These are phyloP conservation scores for Coemansia sp. DNA, from an alignment of 192 early-diverging fungal genomes.

Conservation along the genomic window DNA sequence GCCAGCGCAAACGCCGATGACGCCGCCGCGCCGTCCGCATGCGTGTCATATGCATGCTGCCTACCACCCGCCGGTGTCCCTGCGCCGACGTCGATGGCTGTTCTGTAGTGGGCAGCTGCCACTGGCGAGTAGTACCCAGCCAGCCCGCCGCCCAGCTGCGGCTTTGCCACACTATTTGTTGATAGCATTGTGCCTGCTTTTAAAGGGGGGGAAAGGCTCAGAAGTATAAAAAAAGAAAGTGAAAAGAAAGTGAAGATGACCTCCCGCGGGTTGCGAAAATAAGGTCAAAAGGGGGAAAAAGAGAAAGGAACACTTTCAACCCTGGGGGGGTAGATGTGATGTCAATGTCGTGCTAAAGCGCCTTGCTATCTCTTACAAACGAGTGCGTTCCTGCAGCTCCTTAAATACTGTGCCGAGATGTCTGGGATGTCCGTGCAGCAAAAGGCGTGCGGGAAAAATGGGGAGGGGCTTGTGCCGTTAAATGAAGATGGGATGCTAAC, in stretches of 20 bases:
- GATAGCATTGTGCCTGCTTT: constrained; percentile 32
- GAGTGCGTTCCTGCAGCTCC: neutral
- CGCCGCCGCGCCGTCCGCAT: constrained; percentile 5
- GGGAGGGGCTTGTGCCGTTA: constrained; percentile 5
- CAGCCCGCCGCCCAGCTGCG: constrained; percentile 12
- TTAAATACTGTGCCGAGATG: neutral
- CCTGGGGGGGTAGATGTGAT: neutral
- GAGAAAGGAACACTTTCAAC: constrained; percentile 6
- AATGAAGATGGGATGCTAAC: constrained; percentile 1
- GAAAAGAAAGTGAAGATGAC: constrained; percentile 17
- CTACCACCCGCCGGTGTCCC: constrained; percentile 1
- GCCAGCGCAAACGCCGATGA: constrained; percentile 47
- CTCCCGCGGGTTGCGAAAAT: constrained; percentile 2
- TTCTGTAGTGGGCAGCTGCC: constrained; percentile 5
- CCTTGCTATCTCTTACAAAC: neutral
- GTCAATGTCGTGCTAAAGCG: neutral
- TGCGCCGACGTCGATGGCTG: neutral
- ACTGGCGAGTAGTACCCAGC: constrained; percentile 9
- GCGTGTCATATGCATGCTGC: constrained; percentile 15
- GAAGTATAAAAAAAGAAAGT: constrained; percentile 10
- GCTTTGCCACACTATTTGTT: constrained; percentile 34
- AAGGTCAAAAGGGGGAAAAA: constrained; percentile 5
- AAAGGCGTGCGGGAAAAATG: neutral
- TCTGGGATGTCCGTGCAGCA: constrained; percentile 8
- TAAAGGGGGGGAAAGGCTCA: constrained; percentile 5